A percentile compares a stretch with the other conserved stretches of the same genome.
Evolutionary conservation across 2,329 filamentous ascomycete genomes (phyloP).

Genomic region (Botrytis sinoallii): DNA sequence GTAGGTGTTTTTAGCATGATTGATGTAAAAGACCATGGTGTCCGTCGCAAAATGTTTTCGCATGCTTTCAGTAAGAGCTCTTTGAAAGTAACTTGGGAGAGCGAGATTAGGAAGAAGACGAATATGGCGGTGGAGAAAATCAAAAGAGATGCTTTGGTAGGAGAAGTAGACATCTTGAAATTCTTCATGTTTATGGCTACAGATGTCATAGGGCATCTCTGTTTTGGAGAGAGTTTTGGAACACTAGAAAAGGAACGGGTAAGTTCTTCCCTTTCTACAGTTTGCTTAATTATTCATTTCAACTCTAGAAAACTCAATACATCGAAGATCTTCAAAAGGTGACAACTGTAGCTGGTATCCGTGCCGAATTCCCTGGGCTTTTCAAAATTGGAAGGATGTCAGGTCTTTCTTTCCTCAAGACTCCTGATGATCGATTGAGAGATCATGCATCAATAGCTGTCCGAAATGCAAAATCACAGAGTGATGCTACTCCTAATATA

Average conservation of each 20-base stretch:
- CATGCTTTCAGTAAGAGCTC: slow-evolving; percentile 1
- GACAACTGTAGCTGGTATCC: rapidly evolving
- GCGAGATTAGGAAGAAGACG: slow-evolving; percentile 31
- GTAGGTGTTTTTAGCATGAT: neutral
- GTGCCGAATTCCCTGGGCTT: neutral
- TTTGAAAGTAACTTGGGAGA: neutral
- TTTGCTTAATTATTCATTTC: neutral
- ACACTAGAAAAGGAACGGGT: slow-evolving; percentile 51
- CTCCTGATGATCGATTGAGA: rapidly evolving
- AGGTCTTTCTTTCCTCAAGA: neutral
- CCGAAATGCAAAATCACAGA: slow-evolving; percentile 32
- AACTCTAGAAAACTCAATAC: neutral
- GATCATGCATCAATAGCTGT: neutral
- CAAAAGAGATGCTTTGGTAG: slow-evolving; percentile 41
- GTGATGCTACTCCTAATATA: neutral
- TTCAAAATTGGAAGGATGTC: neutral
- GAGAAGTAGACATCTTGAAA: slow-evolving; percentile 47
- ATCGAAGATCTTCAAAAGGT: neutral
- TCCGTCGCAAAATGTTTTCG: neutral
- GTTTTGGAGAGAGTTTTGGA: slow-evolving; percentile 54
- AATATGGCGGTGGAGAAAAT: slow-evolving; percentile 45
- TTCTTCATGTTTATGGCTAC: slow-evolving; percentile 55
- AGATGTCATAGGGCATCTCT: slow-evolving; percentile 52
- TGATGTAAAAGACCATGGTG: neutral
- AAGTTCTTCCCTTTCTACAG: neutral